A percentile compares a stretch with the other conserved stretches of the same genome.
phyloP scores from a whole-genome alignment of 345 rosid species.

The Brassica juncea region DNA sequence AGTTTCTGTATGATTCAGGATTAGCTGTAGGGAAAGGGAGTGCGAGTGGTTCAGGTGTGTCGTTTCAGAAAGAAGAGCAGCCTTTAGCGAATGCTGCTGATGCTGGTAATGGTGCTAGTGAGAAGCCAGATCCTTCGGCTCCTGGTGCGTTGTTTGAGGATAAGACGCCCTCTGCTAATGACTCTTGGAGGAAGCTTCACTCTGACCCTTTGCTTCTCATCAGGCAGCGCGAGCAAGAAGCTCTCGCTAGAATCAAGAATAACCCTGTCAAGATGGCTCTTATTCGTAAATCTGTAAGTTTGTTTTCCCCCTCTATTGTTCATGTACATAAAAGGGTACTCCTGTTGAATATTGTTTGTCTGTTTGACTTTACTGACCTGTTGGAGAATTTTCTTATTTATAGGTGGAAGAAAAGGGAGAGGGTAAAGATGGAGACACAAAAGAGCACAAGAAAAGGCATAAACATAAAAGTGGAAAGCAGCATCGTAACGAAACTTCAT shows the following conservation, averaged over 20 bases:
- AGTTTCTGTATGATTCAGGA: conserved; percentile 88
- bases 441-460: conserved; percentile 43
- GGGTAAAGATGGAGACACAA: conserved; percentile 46
- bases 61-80: conserved; percentile 73
- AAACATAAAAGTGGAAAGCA: conserved; percentile 48
- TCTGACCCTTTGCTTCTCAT: conserved; percentile 90
- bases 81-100: conserved; percentile 43
- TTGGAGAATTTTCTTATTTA: conserved; percentile 9
- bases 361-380: conserved; percentile 8
- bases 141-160: conserved; percentile 94
- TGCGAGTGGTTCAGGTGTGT: conserved; percentile 52
- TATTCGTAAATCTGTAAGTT: conserved; percentile 78
- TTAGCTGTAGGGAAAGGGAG: conserved; percentile 76
- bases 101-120: conserved; percentile 15
- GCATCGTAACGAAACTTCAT: conserved; percentile 44
- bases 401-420: conserved; percentile 56
- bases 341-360: neutral
- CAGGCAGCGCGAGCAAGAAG: conserved; percentile 92
- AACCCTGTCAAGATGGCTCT: conserved; percentile 90
- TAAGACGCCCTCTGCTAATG: conserved; percentile 77
- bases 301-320: neutral
- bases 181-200: conserved; percentile 91
- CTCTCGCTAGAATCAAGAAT: conserved; percentile 86
- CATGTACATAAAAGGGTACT: neutral
- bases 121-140: conserved; percentile 47